These are phyloP conservation scores for Irineochytrium annulatum DNA, from an alignment of 192 early-diverging fungal genomes.

Conservation along the genomic window DNA sequence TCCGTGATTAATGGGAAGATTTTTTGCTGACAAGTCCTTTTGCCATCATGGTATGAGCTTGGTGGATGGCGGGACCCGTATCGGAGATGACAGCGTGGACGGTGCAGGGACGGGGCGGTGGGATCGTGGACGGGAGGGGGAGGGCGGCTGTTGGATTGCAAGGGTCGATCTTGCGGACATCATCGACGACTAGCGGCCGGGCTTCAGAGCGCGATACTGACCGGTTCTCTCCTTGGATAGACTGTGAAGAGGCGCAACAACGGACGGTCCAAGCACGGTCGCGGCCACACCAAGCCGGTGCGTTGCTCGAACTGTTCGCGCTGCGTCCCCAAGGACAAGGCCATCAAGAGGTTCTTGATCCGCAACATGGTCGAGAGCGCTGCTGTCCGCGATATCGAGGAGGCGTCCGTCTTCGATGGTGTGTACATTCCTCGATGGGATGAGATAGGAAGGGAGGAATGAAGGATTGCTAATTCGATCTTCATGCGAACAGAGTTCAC, in stretches of 20 bases:
- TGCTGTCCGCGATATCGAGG: conserved; percentile 92
- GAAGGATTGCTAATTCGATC: not conserved
- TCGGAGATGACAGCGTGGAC: too few relatives aligned
- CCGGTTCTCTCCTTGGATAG: too few relatives aligned
- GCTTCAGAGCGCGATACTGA: too few relatives aligned
- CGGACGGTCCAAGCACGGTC: conserved; percentile 98
- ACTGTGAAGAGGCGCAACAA: conserved; percentile 98
- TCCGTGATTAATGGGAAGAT: too few relatives aligned
- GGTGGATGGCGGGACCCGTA: too few relatives aligned
- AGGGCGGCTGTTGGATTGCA: too few relatives aligned
- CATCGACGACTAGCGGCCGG: too few relatives aligned
- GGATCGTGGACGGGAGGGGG: too few relatives aligned
- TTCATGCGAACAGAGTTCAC: conserved; percentile 66
- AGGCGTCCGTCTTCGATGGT: conserved; percentile 94
- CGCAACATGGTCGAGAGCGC: conserved; percentile 99
- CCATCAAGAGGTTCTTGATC: conserved; percentile 98
- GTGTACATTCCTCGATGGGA: conserved; percentile 19
- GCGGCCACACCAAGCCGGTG: conserved; percentile 96
- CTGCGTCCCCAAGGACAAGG: conserved; percentile 99
- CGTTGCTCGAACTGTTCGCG: conserved; percentile 99
- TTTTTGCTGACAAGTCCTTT: too few relatives aligned
- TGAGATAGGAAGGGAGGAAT: not conserved
- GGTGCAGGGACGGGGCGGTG: too few relatives aligned
- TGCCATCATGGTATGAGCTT: too few relatives aligned
- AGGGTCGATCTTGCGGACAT: too few relatives aligned